These are phyloP conservation scores for Phaffia australis DNA, from an alignment of 768 basidiomycete species.

Conservation along the genomic window DNA sequence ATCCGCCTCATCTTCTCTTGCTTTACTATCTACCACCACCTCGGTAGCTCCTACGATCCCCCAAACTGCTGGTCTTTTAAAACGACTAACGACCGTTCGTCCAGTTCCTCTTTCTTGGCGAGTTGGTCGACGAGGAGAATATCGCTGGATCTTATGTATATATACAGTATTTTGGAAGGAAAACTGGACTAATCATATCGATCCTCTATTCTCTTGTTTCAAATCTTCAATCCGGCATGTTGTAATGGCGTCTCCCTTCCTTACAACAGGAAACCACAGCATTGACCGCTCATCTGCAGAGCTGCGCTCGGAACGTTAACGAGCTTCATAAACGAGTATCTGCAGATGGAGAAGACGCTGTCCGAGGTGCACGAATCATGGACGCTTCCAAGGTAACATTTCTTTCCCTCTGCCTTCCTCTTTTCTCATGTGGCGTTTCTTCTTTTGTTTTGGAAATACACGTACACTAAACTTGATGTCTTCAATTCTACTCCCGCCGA, in stretches of 20 bases:
- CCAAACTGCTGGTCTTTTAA: slow-evolving; percentile 16
- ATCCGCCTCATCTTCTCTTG: slow-evolving; percentile 10
- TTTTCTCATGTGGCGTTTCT: neutral
- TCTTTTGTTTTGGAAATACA: neutral
- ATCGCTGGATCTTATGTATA: neutral
- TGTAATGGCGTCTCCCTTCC: neutral
- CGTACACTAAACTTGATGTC: neutral
- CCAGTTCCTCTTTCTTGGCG: neutral
- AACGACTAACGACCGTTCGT: slow-evolving; percentile 17
- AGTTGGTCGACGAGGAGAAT: no score
- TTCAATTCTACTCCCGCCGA: neutral
- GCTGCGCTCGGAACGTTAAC: neutral
- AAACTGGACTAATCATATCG: neutral
- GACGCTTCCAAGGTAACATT: slow-evolving; percentile 17
- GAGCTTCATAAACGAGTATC: slow-evolving; percentile 9
- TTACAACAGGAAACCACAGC: slow-evolving; percentile 16
- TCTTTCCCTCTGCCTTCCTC: neutral
- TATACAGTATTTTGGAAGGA: no score
- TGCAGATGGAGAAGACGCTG: slow-evolving; percentile 18
- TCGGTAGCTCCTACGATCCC: slow-evolving; percentile 7
- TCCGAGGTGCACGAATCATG: slow-evolving; percentile 24
- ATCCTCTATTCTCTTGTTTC: neutral
- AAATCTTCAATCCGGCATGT: neutral
- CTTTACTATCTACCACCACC: neutral
- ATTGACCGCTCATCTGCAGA: neutral